Conservation (phyloP, 2,329 filamentous ascomycete genomes). For the Neurospora sp. region DNA sequence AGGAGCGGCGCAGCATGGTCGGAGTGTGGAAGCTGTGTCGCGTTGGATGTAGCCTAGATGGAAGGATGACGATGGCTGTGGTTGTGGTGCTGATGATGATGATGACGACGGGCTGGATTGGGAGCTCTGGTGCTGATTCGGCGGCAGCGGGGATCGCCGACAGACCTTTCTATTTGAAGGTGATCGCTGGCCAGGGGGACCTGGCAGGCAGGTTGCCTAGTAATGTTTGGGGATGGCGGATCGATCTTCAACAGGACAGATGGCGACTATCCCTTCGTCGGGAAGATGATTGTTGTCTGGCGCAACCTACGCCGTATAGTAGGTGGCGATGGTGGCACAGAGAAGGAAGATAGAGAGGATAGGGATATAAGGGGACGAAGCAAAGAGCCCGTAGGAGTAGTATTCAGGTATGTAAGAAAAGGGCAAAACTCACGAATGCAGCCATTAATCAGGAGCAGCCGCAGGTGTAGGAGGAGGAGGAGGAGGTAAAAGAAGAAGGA, state of each 20-base stretch:
- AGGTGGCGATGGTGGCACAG: background rate
- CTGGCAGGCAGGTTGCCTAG: background rate
- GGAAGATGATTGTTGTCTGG: background rate
- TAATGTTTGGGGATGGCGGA: background rate
- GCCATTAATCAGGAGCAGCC: constrained; percentile 17
- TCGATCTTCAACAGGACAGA: background rate
- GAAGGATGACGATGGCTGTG: background rate
- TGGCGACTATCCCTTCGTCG: background rate
- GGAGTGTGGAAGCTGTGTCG: background rate
- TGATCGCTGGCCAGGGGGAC: background rate
- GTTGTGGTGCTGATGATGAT: background rate
- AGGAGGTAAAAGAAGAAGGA: background rate
- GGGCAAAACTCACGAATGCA: constrained; percentile 25
- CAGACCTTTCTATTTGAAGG: background rate
- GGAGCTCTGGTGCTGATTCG: background rate
- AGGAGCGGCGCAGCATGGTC: constrained; percentile 1
- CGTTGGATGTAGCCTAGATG: background rate
- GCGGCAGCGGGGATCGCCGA: background rate
- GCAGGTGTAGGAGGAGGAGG: background rate
- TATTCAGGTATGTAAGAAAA: constrained; percentile 4
- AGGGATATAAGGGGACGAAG: background rate
- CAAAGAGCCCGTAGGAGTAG: background rate
- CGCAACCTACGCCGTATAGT: background rate
- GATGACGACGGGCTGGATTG: background rate
- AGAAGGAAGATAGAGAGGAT: background rate